These are phyloP conservation scores for Fusarium metavorans DNA, from an alignment of 2,329 filamentous ascomycete genomes.

Conservation along the genomic window DNA sequence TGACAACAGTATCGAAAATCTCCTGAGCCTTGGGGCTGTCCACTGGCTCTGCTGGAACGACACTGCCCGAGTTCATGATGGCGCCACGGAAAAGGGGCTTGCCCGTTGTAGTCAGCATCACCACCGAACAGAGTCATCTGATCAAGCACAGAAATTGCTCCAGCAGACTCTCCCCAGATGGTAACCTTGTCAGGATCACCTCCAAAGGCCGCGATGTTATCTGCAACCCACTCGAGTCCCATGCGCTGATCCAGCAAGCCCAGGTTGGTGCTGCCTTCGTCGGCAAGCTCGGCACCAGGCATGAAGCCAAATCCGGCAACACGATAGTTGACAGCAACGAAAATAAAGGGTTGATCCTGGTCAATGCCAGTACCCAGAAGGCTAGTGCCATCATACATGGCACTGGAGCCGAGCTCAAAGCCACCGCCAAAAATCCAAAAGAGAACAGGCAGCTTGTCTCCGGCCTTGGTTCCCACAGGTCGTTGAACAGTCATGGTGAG, in stretches of 20 bases:
- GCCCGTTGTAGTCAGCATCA: slow-evolving; percentile 79
- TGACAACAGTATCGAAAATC: slow-evolving; percentile 72
- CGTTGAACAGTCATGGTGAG: slow-evolving; percentile 71
- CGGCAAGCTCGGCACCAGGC: slow-evolving; percentile 74
- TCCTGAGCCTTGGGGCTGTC: slow-evolving; percentile 75
- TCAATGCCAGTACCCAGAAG: slow-evolving; percentile 60
- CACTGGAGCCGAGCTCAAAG: slow-evolving; percentile 66
- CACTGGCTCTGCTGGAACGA: slow-evolving; percentile 71
- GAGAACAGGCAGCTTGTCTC: slow-evolving; percentile 72
- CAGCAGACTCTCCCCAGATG: slow-evolving; percentile 81
- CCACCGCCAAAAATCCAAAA: slow-evolving; percentile 80
- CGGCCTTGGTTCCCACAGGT: slow-evolving; percentile 65
- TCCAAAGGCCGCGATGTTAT: slow-evolving; percentile 82
- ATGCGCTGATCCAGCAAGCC: slow-evolving; percentile 80
- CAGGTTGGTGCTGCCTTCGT: slow-evolving; percentile 76
- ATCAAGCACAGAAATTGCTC: slow-evolving; percentile 79
- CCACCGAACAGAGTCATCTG: slow-evolving; percentile 82
- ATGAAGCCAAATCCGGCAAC: slow-evolving; percentile 81
- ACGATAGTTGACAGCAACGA: slow-evolving; percentile 83
- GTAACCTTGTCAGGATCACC: slow-evolving; percentile 84
- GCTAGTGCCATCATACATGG: slow-evolving; percentile 64
- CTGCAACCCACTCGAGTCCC: slow-evolving; percentile 80
- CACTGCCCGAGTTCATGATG: slow-evolving; percentile 81
- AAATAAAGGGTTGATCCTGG: slow-evolving; percentile 70
- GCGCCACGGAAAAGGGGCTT: slow-evolving; percentile 79